Conservation (phyloP, 768 basidiomycete species). For the Suillus ampliporus region DNA sequence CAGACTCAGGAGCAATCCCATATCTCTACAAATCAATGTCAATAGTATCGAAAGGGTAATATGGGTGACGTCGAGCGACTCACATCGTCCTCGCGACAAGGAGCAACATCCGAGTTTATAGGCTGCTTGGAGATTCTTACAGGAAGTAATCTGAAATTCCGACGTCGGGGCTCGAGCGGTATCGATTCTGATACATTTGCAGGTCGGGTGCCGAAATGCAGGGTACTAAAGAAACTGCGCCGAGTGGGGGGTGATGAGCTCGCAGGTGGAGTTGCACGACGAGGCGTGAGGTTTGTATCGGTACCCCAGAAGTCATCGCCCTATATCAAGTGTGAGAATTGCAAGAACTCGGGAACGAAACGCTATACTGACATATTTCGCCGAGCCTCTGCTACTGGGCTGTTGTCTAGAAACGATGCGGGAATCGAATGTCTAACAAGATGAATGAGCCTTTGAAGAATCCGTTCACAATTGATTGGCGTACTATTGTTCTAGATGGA, state of each 20-base stretch:
- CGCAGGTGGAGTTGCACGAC: neutral
- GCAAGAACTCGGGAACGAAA: neutral
- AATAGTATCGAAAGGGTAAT: neutral
- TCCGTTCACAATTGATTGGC: neutral
- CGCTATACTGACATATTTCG: neutral
- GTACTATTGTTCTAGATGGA: neutral
- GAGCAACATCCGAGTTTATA: neutral
- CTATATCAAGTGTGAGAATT: neutral
- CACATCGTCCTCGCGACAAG: neutral
- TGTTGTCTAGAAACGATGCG: neutral
- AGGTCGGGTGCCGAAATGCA: neutral
- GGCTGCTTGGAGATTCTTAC: neutral
- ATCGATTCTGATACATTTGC: neutral
- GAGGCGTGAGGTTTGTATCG: neutral
- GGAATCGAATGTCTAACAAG: neutral
- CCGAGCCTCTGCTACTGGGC: neutral
- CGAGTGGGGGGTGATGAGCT: neutral
- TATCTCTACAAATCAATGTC: neutral
- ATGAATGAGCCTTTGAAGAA: too few relatives aligned
- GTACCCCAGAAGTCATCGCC: neutral
- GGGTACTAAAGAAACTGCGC: neutral
- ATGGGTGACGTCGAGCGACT: neutral
- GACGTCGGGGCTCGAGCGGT: neutral
- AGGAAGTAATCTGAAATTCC: neutral
- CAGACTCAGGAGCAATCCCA: too few relatives aligned